Conservation (phyloP, 164 flowering plant genomes). For the Annona cherimola region DNA sequence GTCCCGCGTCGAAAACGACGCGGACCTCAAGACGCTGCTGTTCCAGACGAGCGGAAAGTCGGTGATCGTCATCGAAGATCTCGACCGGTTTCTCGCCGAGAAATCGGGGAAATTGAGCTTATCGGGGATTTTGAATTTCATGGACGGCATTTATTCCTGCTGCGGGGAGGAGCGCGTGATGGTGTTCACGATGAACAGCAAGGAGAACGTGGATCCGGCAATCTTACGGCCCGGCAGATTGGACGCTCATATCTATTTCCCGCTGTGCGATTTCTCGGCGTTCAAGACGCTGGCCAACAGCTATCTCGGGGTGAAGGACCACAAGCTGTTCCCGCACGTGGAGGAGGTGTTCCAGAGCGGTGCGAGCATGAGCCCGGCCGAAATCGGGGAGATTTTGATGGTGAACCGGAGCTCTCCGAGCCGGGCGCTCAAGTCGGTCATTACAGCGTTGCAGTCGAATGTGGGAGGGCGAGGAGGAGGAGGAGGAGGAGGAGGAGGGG, state of each 20-base stretch:
- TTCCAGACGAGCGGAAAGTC: constrained; percentile 52
- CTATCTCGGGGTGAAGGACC: constrained; percentile 80
- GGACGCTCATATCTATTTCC: constrained; percentile 75
- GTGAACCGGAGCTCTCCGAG: constrained; percentile 69
- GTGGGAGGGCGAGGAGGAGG: constrained; percentile 17
- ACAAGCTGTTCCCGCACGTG: constrained; percentile 73
- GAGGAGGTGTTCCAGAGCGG: constrained; percentile 68
- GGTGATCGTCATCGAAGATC: constrained; percentile 62
- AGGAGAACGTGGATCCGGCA: constrained; percentile 48
- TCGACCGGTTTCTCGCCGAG: constrained; percentile 44
- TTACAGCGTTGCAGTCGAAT: constrained; percentile 48
- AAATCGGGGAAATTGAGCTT: constrained; percentile 36
- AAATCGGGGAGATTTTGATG: constrained; percentile 78
- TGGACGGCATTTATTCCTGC: constrained; percentile 76
- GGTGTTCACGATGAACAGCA: constrained; percentile 68
- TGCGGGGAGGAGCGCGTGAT: constrained; percentile 75
- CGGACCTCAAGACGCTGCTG: constrained; percentile 55
- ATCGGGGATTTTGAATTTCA: constrained; percentile 59
- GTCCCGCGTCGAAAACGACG: constrained; percentile 36
- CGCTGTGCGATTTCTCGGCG: constrained; percentile 59
- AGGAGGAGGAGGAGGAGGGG: neutral
- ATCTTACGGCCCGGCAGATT: constrained; percentile 75
- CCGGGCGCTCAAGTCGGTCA: constrained; percentile 71
- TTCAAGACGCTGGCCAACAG: constrained; percentile 62
- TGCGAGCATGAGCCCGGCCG: constrained; percentile 60